Evolutionary conservation across 2,329 filamentous ascomycete genomes (phyloP), one percentile per base, ranked within the genome.

Genomic region (Cercospora sp.): DNA sequence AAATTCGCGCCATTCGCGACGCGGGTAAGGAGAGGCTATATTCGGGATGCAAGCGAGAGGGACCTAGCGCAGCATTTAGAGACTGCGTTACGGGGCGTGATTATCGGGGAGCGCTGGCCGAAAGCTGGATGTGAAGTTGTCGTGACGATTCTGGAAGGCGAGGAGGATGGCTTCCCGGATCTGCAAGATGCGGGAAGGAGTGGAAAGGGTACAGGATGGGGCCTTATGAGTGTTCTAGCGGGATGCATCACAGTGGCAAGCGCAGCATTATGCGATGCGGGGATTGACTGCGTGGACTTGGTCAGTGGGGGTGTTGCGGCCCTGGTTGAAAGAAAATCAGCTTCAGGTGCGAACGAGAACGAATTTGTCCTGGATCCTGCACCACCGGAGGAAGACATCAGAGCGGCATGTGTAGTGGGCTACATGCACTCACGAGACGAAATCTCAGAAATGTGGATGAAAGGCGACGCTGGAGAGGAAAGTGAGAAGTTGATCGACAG

Each of bases 101-200:
- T 98, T 61, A 94, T 98, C 76, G 93, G 93, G 13, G 94, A 97
- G 78, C 86, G 94, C 67, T 99, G 94, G 92, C 95, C 95, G n/a
- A 99, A 99, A 84, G 97, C 93, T 78, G 94, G 93, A 55, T 90
- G 97, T n/a, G 95, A 99, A 78, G 90, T 99, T 48, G 90, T 97
- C 18, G 89, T 99, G 60, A 97, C 93, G 0, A 89, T 99, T 60
- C 84, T 99, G 18, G 95, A 99, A 81, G 94, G 93, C 3, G 95
- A 98, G 76, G 92, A 97, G 77, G 91, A 94, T 74, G 83, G 84
- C 23, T 26, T 26, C 23, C 23, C 23, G 23, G 23, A 26, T 26
- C 23, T 26, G 23, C 23, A 26, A 26, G 23, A 26, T 26, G 23
- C 23, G 23, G 23, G 23, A 26, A 26, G 23, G 10, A 69, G 67